Evolutionary conservation across 805 yeast genomes (phyloP).

Genomic region (Kuraishia piskuri): DNA sequence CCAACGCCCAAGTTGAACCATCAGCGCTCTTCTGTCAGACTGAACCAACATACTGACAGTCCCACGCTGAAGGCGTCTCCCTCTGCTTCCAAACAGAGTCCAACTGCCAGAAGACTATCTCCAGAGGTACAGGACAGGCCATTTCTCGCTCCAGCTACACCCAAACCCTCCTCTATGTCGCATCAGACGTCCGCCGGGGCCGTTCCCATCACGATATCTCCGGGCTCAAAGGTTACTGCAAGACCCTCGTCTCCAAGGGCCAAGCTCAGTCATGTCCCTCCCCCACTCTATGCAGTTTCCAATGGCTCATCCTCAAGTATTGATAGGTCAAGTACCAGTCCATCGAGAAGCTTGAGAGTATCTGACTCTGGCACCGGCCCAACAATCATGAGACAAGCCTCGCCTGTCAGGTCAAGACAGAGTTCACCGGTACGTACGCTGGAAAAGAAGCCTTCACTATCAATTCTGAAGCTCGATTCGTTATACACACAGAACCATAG

Average conservation of each 20-base stretch:
- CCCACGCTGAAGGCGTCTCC: not conserved
- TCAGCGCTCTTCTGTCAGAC: constrained; percentile 4
- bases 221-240: not conserved
- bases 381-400: not conserved
- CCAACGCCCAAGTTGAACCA: constrained; percentile 3
- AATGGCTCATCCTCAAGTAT: not conserved
- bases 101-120: not conserved
- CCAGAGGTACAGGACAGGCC: not conserved
- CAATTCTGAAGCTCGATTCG: constrained; percentile 15
- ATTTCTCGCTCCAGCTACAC: not conserved
- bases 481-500: constrained; percentile 2
- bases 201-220: not conserved
- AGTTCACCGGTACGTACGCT: not conserved
- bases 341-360: not conserved
- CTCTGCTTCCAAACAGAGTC: not conserved
- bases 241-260: not conserved
- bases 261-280: not conserved
- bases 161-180: not conserved
- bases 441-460: constrained; percentile 15
- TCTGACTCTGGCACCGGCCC: not conserved
- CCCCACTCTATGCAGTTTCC: not conserved
- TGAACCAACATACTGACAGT: not conserved
- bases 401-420: not conserved
- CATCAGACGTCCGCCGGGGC: no score
- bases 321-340: not conserved